A percentile compares a stretch with the other conserved stretches of the same genome.
Evolutionary conservation across 352 stramenopile genomes (phyloP).

Genomic region (Thraustotheca clavata): DNA sequence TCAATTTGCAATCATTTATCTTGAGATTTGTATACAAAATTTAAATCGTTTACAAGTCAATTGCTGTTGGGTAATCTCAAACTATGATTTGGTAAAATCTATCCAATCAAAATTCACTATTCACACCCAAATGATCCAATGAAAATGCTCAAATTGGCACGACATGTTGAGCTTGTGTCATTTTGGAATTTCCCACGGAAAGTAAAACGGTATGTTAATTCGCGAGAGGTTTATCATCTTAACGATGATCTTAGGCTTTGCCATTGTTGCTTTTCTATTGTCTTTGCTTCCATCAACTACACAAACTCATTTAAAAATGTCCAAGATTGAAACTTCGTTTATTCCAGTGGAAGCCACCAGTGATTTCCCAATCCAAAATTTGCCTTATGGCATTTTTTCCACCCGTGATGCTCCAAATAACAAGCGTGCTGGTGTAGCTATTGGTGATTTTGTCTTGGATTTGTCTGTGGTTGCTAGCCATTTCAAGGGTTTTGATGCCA

Average conservation of each 20-base stretch:
- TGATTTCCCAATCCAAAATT: constrained; percentile 93
- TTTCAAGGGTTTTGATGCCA: constrained; percentile 77
- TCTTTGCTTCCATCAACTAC: neutral
- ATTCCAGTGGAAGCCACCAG: constrained; percentile 40
- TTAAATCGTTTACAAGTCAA: constrained; percentile 1
- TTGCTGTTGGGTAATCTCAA: constrained; percentile 12
- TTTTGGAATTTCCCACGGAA: neutral
- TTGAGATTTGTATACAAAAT: constrained; percentile 3
- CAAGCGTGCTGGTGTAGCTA: constrained; percentile 72
- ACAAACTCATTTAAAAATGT: neutral
- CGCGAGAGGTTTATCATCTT: neutral
- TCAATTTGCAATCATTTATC: neutral
- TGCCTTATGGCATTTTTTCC: constrained; percentile 94
- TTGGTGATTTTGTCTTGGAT: constrained; percentile 82
- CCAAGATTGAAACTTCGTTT: constrained; percentile 33
- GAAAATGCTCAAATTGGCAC: no score
- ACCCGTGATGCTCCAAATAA: constrained; percentile 45
- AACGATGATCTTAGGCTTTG: neutral
- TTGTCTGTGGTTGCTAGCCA: constrained; percentile 83
- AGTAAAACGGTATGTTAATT: neutral
- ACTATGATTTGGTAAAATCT: neutral
- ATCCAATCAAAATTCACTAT: neutral
- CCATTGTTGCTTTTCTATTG: neutral
- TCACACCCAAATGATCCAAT: no score
- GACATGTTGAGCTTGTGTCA: no score